Evolutionary conservation across 805 yeast genomes (phyloP).

Genomic region (Sugiyamaella chiloensis): DNA sequence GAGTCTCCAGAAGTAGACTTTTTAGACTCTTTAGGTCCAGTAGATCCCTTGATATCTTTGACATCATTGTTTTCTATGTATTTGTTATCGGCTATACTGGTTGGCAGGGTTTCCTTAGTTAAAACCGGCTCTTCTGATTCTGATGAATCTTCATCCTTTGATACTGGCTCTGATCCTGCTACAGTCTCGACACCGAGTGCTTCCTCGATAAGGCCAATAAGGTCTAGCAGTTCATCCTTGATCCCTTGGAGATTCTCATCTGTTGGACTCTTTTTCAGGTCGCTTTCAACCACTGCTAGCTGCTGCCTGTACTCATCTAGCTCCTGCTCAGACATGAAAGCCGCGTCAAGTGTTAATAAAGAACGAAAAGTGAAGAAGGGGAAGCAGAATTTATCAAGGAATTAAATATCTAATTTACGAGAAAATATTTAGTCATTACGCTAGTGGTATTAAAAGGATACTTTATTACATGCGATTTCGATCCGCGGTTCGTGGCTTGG

Average conservation of each 20-base stretch:
- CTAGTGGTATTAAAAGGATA: too few relatives aligned
- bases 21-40: not conserved
- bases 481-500: constrained; percentile 96
- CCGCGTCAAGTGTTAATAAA: too few relatives aligned
- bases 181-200: constrained; percentile 4
- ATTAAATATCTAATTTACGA: too few relatives aligned
- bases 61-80: too few relatives aligned
- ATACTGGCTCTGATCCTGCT: not conserved
- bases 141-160: not conserved
- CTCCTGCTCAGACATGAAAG: constrained; percentile 28
- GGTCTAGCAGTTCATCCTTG: constrained; percentile 30
- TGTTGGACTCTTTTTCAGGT: constrained; percentile 27
- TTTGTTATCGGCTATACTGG: not conserved
- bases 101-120: not conserved
- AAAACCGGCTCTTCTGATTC: not conserved
- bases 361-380: too few relatives aligned
- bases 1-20: not conserved
- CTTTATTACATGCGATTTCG: constrained; percentile 48
- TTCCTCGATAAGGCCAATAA: constrained; percentile 27
- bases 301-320: constrained; percentile 33
- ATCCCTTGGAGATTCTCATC: constrained; percentile 29
- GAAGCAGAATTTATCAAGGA: too few relatives aligned
- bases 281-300: constrained; percentile 30
- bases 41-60: not conserved
- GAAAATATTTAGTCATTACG: too few relatives aligned